These are phyloP conservation scores for Isatis tinctoria DNA, from an alignment of 345 rosid genomes.

Conservation along the genomic window DNA sequence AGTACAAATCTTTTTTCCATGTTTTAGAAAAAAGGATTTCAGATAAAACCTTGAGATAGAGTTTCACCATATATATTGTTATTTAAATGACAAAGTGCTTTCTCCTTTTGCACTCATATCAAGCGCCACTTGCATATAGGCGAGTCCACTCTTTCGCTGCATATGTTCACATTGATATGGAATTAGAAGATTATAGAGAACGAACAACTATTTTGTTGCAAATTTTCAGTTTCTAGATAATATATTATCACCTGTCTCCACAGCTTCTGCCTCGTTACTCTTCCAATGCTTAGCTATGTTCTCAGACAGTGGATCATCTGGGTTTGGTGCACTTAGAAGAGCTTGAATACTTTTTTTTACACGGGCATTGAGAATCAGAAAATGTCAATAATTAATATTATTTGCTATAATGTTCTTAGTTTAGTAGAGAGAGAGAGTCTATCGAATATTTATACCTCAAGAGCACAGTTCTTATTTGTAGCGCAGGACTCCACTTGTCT, in stretches of 20 bases:
- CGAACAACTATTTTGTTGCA: neutral
- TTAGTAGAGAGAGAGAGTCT: neutral
- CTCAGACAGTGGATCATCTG: slow-evolving; percentile 97
- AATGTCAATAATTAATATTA: neutral
- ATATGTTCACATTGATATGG: slow-evolving; percentile 17
- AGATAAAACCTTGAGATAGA: slow-evolving; percentile 28
- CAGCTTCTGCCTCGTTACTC: slow-evolving; percentile 57
- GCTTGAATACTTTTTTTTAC: slow-evolving; percentile 67
- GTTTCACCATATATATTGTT: slow-evolving; percentile 34
- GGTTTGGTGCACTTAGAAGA: slow-evolving; percentile 95
- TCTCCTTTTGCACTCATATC: slow-evolving; percentile 32
- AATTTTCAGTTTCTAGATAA: neutral
- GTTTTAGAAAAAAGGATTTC: slow-evolving; percentile 12
- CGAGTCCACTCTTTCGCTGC: slow-evolving; percentile 99
- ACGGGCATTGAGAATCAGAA: neutral
- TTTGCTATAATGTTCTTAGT: neutral
- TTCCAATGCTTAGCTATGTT: slow-evolving; percentile 99
- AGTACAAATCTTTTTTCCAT: slow-evolving; percentile 15
- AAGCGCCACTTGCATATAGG: slow-evolving; percentile 86
- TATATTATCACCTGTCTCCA: slow-evolving; percentile 31
- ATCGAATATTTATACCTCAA: slow-evolving; percentile 55
- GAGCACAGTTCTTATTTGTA: slow-evolving; percentile 94
- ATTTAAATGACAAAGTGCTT: slow-evolving; percentile 23
- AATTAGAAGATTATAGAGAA: neutral
- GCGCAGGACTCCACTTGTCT: slow-evolving; percentile 99